Conservation (phyloP, 2,329 filamentous ascomycete species). For the Calonectria naviculata region DNA sequence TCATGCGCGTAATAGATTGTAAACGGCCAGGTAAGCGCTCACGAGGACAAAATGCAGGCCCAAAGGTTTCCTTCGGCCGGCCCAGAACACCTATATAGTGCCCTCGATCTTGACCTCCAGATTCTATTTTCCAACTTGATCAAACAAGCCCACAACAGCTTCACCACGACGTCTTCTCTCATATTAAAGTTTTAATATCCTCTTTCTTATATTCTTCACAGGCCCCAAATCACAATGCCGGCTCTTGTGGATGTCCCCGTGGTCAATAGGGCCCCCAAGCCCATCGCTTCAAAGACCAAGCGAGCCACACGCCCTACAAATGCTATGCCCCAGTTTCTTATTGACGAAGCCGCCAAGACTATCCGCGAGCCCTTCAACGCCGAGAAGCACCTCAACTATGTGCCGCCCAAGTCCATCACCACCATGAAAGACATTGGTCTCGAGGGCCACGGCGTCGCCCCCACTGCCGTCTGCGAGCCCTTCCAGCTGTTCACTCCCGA, state of each 20-base stretch:
- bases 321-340: constrained; percentile 19
- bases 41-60: too few relatives aligned
- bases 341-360: constrained; percentile 13
- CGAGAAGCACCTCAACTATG: constrained; percentile 64
- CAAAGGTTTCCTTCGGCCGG: too few relatives aligned
- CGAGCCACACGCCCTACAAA: constrained; percentile 19
- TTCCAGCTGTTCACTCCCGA: constrained; percentile 72
- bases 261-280: constrained; percentile 13
- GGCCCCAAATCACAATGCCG: neutral
- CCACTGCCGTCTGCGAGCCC: constrained; percentile 71
- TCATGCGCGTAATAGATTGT: neutral
- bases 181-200: neutral
- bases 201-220: neutral
- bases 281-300: constrained; percentile 24
- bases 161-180: too few relatives aligned
- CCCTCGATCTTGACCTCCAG: too few relatives aligned
- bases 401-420: constrained; percentile 59
- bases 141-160: too few relatives aligned
- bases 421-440: constrained; percentile 72
- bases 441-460: constrained; percentile 67
- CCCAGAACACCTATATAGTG: too few relatives aligned
- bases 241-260: neutral
- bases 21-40: too few relatives aligned
- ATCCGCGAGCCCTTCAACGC: constrained; percentile 57
- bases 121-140: too few relatives aligned